Percentiles rank a stretch among this genome's conserved stretches.
Evolutionary conservation across 192 early-diverging fungal species (phyloP).

Genomic region (Thamnidium elegans): DNA sequence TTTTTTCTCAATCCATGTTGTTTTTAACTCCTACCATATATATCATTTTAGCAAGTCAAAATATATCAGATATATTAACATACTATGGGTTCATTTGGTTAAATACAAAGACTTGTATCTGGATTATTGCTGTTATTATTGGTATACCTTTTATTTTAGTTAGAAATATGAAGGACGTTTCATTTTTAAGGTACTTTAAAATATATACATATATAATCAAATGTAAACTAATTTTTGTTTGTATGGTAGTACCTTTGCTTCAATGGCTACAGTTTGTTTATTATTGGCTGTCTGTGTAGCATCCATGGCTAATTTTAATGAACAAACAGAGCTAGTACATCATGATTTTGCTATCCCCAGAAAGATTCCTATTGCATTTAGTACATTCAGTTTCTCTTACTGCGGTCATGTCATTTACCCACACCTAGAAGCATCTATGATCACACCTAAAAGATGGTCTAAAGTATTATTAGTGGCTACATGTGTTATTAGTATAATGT

Average conservation of each 20-base stretch:
- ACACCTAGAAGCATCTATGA: slow-evolving; percentile 80
- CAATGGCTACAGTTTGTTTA: slow-evolving; percentile 67
- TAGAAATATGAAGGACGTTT: slow-evolving; percentile 74
- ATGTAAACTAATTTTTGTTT: slow-evolving; percentile 17
- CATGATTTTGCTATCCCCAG: slow-evolving; percentile 39
- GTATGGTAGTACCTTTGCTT: slow-evolving; percentile 64
- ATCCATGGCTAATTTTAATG: slow-evolving; percentile 47
- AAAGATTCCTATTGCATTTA: slow-evolving; percentile 75
- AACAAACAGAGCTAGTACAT: slow-evolving; percentile 33
- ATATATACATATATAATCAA: slow-evolving; percentile 14
- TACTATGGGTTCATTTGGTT: slow-evolving; percentile 31
- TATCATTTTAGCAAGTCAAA: slow-evolving; percentile 72
- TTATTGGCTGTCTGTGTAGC: slow-evolving; percentile 66
- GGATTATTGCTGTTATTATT: slow-evolving; percentile 57
- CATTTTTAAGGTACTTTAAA: slow-evolving; percentile 40
- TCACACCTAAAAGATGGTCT: slow-evolving; percentile 64
- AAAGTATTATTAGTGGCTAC: slow-evolving; percentile 63
- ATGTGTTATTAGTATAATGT: slow-evolving; percentile 63
- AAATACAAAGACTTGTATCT: slow-evolving; percentile 59
- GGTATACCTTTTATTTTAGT: slow-evolving; percentile 70
- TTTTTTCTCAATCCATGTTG: slow-evolving; percentile 62
- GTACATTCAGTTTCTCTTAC: slow-evolving; percentile 79
- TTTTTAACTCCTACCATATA: slow-evolving; percentile 66
- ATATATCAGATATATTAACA: slow-evolving; percentile 58
- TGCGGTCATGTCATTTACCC: slow-evolving; percentile 80